These are phyloP conservation scores for Globisporangium spiculum DNA, from an alignment of 352 stramenopile species.

Conservation along the genomic window DNA sequence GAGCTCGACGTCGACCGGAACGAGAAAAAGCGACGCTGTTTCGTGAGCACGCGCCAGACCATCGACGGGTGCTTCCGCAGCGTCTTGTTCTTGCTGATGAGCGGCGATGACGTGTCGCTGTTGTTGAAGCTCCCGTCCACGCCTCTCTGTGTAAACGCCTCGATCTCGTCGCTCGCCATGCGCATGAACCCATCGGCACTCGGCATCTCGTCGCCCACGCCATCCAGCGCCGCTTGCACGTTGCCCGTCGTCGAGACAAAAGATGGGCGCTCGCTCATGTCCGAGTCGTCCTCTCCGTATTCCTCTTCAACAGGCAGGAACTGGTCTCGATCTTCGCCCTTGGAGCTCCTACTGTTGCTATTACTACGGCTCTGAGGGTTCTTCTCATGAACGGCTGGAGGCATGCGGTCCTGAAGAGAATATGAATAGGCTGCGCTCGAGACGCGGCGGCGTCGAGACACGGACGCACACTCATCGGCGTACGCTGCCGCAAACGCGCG, in stretches of 20 bases:
- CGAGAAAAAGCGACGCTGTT: slow-evolving; percentile 59
- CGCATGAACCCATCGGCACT: slow-evolving; percentile 81
- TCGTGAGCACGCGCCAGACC: slow-evolving; percentile 53
- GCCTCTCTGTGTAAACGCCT: slow-evolving; percentile 15
- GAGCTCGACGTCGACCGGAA: slow-evolving; percentile 30
- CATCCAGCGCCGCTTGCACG: slow-evolving; percentile 13
- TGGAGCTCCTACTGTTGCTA: slow-evolving; percentile 5
- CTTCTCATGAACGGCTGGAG: neutral
- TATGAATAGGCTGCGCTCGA: slow-evolving; percentile 19
- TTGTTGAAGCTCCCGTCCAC: neutral
- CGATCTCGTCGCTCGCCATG: slow-evolving; percentile 59
- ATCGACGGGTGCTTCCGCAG: slow-evolving; percentile 2
- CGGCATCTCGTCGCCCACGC: slow-evolving; percentile 27
- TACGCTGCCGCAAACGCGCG: slow-evolving; percentile 45
- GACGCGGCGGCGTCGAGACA: slow-evolving; percentile 21
- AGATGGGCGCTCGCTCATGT: slow-evolving; percentile 46
- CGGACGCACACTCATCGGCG: slow-evolving; percentile 36
- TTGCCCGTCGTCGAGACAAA: slow-evolving; percentile 70
- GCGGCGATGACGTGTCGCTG: slow-evolving; percentile 4
- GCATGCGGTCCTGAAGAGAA: slow-evolving; percentile 11
- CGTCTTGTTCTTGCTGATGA: neutral
- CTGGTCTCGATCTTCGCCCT: slow-evolving; percentile 14
- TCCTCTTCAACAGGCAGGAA: slow-evolving; percentile 8
- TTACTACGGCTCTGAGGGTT: neutral
- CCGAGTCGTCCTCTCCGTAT: slow-evolving; percentile 16